Base-by-base conservation (phyloP, 345 rosid species). In the Eucalyptus rudis region DNA sequence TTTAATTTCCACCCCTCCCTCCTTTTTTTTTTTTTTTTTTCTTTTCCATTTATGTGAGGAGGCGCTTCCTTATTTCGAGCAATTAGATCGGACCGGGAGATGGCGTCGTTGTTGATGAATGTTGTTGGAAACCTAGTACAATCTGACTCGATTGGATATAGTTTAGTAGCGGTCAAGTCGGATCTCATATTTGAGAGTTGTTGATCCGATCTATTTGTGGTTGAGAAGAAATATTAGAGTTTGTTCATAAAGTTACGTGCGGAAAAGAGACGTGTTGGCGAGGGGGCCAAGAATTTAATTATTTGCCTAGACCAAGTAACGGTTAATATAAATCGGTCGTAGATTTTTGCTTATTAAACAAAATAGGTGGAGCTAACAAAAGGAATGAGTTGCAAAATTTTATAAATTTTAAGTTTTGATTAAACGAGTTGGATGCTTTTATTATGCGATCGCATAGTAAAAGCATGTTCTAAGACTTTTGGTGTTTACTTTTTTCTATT, bases 251-350 rank as follows among this genome's bases (percentile, higher is more conserved):
- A 66, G 3, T 66, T 20, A 20, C 0, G 10, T 52, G 76, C 2
- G 6, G 40, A n/a, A n/a, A 31, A 62, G 71, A 66, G 40, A n/a
- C 40, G 14, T 29, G 40, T 11, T n/a, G 40, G 40, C 0, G 6
- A 66, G 76, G 76, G 36, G 40, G 22, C 19, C 5, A 14, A 15
- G 40, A 8, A 66, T 13, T 8, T 31, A 31, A 66, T 66, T 66
- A 33, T 66, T n/a, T 16, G 17, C 40, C 76, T 5, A 66, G 40
- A 66, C 20, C 40, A 6, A 8, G 56, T 52, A 52, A 52, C 2
- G 6, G 22, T 15, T 66, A n/a, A n/a, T 14, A 64, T 64, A 7
- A 7, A 33, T 8, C 0, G 3, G 2, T 15, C 1, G 1, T 66
- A 31, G 76, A 31, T 14, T 66, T 66, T 66, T 15, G 5, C 79